phyloP scores from a whole-genome alignment of 306 rosid species.

The Rubus idaeus region DNA sequence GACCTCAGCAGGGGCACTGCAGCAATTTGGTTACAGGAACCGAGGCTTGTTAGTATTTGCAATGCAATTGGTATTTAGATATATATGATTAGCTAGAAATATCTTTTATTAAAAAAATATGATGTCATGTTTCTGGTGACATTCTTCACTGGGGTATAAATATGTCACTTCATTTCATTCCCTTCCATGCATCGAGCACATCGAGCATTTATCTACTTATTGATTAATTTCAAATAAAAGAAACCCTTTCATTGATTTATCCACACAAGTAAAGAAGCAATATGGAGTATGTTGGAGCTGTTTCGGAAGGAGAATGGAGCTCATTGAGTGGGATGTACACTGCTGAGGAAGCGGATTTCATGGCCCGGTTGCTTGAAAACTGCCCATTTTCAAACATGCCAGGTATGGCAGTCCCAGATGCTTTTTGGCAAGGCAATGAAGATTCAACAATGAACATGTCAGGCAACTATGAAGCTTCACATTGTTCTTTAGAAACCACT shows the following conservation, averaged over 20 bases:
- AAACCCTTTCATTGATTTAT: neutral
- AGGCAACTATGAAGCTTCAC: slow-evolving; percentile 31
- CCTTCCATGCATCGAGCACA: slow-evolving; percentile 3
- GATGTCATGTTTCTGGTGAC: slow-evolving; percentile 9
- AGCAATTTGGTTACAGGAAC: neutral
- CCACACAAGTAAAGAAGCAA: neutral
- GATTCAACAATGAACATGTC: slow-evolving; percentile 29
- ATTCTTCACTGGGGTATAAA: slow-evolving; percentile 16
- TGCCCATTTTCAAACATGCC: slow-evolving; percentile 18
- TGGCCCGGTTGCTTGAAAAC: slow-evolving; percentile 37
- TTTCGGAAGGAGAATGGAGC: slow-evolving; percentile 42
- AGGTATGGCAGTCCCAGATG: slow-evolving; percentile 29
- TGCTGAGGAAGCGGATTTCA: slow-evolving; percentile 45
- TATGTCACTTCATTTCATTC: slow-evolving; percentile 8
- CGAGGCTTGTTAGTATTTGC: neutral
- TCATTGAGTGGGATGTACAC: slow-evolving; percentile 35
- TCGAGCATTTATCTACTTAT: neutral
- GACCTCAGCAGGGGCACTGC: neutral
- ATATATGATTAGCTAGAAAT: slow-evolving; percentile 9
- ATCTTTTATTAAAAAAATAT: neutral
- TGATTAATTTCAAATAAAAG: neutral
- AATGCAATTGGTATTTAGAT: neutral
- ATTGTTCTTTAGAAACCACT: slow-evolving; percentile 37
- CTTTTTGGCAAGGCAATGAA: slow-evolving; percentile 49
- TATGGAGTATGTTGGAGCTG: slow-evolving; percentile 40